Evolutionary conservation across 768 basidiomycete genomes (phyloP), one percentile per base, ranked within the genome.

Genomic region (Amanita molliuscula): DNA sequence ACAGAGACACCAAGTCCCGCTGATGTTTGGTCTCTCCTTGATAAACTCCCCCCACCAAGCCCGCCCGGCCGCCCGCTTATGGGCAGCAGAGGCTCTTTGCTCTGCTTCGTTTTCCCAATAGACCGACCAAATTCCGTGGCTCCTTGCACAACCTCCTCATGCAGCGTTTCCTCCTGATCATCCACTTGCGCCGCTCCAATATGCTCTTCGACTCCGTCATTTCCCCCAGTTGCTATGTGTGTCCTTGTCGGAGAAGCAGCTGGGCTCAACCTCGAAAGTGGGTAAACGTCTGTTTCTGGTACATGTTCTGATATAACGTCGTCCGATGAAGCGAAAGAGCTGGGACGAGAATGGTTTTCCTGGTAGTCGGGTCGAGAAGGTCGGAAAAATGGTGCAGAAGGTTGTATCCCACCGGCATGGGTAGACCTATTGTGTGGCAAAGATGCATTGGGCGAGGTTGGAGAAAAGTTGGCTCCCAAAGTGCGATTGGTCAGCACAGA

Each of bases 351-450:
- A 54, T 64, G 71, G 44, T 62, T 63, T 9, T 61, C 62, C 49
- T 70, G 69, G 45, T 78, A 68, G 20, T 64, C 62, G 0, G 84
- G 87, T 44, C 80, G 73, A 4, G 80, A 76, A 3, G 86, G 84
- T 18, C 73, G 78, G 59, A 89, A 89, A 68, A 90, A 89, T 6
- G 84, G 82, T 4, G 85, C 78, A 8, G 86, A 81, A 13, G 89
- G 86, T 49, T 82, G 79, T 16, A 89, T 84, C 28, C 85, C 87
- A 38, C 79, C 77, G 10, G 81, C 81, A 62, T 88, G 83, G 0
- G 83, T 82, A 1, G 76, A 61, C 48, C 67, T 65, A 42, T 53
- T 37, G 43, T 68, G 61, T 8, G 53, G 54, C 42, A 62, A 55
- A 29, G 46, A 52, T 6, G 48, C 55, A 51, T 53, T 56, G 6